phyloP scores from a whole-genome alignment of 1,139 yeast genomes.

The Pichia sp. region DNA sequence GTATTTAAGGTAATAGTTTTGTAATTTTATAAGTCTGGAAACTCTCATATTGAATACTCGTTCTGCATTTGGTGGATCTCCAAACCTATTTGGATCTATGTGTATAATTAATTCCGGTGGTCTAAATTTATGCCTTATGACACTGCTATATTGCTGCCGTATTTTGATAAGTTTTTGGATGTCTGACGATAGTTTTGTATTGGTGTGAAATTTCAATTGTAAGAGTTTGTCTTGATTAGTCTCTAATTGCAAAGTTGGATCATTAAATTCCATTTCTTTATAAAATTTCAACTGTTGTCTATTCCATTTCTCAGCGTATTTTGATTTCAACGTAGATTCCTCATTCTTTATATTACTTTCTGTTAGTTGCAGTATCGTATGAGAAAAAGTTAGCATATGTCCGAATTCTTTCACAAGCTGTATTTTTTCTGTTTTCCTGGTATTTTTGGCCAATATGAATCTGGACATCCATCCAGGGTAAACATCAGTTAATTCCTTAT shows the following conservation, averaged over 20 bases:
- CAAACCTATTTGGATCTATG: constrained; percentile 22
- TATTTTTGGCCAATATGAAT: neutral
- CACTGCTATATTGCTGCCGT: constrained; percentile 16
- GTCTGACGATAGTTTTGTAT: neutral
- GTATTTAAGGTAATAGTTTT: constrained; percentile 11
- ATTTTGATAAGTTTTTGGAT: constrained; percentile 8
- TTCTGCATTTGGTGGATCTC: constrained; percentile 21
- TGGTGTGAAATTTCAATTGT: neutral
- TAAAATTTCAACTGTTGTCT: neutral
- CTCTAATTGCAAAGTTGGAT: neutral
- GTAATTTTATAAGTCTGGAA: constrained; percentile 16
- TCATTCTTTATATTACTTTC: neutral
- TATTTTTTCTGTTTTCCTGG: neutral
- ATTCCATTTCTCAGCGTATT: constrained; percentile 6
- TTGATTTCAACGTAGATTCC: neutral
- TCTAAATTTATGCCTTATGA: constrained; percentile 16
- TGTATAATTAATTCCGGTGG: constrained; percentile 16
- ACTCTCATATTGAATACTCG: constrained; percentile 20
- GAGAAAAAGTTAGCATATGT: constrained; percentile 3
- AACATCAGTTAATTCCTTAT: no score
- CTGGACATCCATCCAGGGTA: constrained; percentile 1
- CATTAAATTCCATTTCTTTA: neutral
- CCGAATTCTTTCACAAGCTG: constrained; percentile 7
- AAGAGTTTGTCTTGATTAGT: neutral
- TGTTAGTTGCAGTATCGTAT: neutral